Conservation (phyloP, 1,284 basidiomycete genomes). For the Apiotrichum domesticum region DNA sequence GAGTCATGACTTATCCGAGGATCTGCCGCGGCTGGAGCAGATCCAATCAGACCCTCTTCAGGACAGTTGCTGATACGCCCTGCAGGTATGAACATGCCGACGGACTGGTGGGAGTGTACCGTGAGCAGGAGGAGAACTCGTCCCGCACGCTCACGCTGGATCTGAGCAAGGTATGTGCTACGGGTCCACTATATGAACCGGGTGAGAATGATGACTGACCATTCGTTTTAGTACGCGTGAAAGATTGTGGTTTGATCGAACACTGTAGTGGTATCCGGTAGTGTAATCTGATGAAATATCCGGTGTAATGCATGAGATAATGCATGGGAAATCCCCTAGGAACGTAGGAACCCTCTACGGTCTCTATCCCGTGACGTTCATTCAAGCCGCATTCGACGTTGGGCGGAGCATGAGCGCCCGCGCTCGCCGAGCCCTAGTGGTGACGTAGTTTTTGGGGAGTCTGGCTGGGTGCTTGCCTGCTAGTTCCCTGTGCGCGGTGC, state of each 20-base stretch:
- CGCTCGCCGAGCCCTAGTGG: too few relatives aligned
- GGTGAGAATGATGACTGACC: neutral
- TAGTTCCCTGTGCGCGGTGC: too few relatives aligned
- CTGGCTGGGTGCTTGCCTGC: too few relatives aligned
- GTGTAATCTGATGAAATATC: too few relatives aligned
- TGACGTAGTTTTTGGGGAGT: too few relatives aligned
- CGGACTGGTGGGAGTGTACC: conserved; percentile 86
- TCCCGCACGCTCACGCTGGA: conserved; percentile 83
- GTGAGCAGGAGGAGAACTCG: conserved; percentile 88
- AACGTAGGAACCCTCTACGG: too few relatives aligned
- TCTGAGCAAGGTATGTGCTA: conserved; percentile 54
- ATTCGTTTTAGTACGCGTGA: conserved; percentile 2
- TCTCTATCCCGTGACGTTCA: too few relatives aligned
- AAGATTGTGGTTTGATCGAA: neutral
- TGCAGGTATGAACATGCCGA: conserved; percentile 80
- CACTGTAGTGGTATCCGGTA: neutral
- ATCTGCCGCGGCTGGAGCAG: neutral
- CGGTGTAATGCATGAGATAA: too few relatives aligned
- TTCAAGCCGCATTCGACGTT: too few relatives aligned
- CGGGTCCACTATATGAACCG: neutral
- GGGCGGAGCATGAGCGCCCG: too few relatives aligned
- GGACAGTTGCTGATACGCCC: neutral
- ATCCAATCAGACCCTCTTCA: too few relatives aligned
- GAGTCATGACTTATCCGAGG: conserved; percentile 11
- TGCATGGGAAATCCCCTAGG: too few relatives aligned